Conservation (phyloP, 1,284 basidiomycete genomes). For the Apiotrichum gracile region DNA sequence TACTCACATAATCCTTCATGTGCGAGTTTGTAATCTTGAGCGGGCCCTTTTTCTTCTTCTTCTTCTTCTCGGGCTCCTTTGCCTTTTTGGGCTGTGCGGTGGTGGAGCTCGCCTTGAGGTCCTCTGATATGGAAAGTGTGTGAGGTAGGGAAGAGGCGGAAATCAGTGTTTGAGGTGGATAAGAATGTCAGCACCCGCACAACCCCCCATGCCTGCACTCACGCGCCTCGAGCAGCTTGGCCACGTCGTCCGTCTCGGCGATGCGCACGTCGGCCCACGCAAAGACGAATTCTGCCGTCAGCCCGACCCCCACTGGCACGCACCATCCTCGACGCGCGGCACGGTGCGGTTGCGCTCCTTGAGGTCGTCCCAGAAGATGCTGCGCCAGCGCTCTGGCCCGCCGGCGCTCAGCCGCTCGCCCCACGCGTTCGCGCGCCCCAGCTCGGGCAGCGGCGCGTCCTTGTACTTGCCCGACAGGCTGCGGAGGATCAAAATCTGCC, state of each 20-base stretch:
- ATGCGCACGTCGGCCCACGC: constrained; percentile 44
- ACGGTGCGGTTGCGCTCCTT: constrained; percentile 35
- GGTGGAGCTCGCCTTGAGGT: constrained; percentile 31
- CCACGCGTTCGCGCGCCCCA: constrained; percentile 37
- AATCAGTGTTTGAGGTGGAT: no score
- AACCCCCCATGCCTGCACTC: constrained; percentile 2
- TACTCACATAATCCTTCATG: constrained; percentile 42
- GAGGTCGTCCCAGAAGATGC: constrained; percentile 43
- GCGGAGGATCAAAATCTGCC: constrained; percentile 42
- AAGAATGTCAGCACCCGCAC: neutral
- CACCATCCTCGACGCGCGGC: constrained; percentile 40
- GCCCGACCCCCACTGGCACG: constrained; percentile 2
- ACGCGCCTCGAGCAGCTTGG: constrained; percentile 39
- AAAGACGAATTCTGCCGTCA: constrained; percentile 32
- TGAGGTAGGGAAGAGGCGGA: no score
- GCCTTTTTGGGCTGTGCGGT: constrained; percentile 32
- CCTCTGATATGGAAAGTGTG: constrained; percentile 20
- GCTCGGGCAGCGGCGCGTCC: constrained; percentile 35
- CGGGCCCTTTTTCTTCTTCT: constrained; percentile 26
- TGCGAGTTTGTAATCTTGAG: constrained; percentile 47
- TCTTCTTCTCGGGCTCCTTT: constrained; percentile 35
- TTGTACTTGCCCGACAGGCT: constrained; percentile 30
- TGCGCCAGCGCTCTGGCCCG: constrained; percentile 33
- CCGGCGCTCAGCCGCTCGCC: constrained; percentile 34
- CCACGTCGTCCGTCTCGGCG: constrained; percentile 40